These are phyloP conservation scores for Lactarius quietus DNA, from an alignment of 768 basidiomycete genomes.

Conservation along the genomic window DNA sequence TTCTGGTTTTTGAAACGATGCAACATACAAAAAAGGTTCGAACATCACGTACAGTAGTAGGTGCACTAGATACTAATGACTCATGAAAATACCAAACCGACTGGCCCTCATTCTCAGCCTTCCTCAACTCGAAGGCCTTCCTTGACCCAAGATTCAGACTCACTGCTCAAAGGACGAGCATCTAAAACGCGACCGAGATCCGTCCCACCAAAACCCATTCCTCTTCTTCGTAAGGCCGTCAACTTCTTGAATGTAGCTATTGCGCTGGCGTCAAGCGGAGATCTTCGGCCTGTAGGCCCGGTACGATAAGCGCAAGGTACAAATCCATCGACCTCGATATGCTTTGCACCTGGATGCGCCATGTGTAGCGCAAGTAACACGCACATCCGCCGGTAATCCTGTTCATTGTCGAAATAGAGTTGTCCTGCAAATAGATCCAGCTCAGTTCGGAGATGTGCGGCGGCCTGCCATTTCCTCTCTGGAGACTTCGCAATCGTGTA, in stretches of 20 bases:
- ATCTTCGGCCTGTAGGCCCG: background rate
- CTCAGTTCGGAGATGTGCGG: background rate
- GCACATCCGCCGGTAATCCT: background rate
- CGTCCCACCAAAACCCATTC: background rate
- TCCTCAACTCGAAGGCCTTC: too few species aligned
- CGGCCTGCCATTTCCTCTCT: background rate
- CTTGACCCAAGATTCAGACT: background rate
- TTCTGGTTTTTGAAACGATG: too few species aligned
- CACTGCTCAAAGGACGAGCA: background rate
- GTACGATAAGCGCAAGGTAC: background rate
- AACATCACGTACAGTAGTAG: too few species aligned
- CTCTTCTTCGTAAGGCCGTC: background rate
- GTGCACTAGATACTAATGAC: too few species aligned
- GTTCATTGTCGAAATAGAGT: background rate
- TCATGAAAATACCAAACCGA: too few species aligned
- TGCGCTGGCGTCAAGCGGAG: background rate
- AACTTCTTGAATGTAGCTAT: background rate
- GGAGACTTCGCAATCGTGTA: constrained; percentile 1
- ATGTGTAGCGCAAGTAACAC: background rate
- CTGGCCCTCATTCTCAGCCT: too few species aligned
- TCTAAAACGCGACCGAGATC: background rate
- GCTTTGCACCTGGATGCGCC: background rate
- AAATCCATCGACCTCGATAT: background rate
- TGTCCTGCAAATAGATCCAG: background rate
- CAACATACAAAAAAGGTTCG: too few species aligned